Base-by-base conservation (phyloP, 2,329 filamentous ascomycete species). In the Neonectria neomacrospora region DNA sequence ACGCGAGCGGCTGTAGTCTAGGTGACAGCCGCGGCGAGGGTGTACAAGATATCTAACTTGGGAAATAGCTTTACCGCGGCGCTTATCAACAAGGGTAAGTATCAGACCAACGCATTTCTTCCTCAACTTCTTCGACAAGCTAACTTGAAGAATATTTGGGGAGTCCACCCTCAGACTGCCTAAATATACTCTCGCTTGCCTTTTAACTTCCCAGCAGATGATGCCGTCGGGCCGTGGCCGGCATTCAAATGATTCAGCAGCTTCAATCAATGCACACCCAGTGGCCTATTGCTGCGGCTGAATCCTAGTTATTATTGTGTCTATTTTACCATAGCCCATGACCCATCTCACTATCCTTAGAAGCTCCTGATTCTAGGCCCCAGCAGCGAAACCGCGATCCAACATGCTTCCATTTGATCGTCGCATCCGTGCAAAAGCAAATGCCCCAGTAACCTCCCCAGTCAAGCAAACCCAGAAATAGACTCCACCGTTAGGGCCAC, bases 1-100 rank as follows among this genome's bases (percentile, higher is more conserved):
- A 87, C 79, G 59, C 88, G 82, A 34, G 32, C 32, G 32, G 32
- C 12, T 34, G 32, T 34, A 6, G 32, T 26, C 23, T 26, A 6
- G 23, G 32, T 34, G 32, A 14, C 10, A 3, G 30, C 30, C 30
- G 5, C 30, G 11, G 30, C 32, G 32, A 34, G 32, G 32, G 32
- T 14, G 32, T 34, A 26, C 23, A 26, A 6, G 23, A 26, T 26
- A 26, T 6, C 23, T 26, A 26, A 3, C 23, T 26, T 26, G 23
- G 23, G 6, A 6, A 26, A 26, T 6, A 3, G 23, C 11, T 34
- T 34, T 34, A 34, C 32, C 32, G 5, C 32, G 14, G 32, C 32
- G 12, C 32, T 34, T 34, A 12, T 34, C 32, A 34, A 5, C 12
- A 34, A 34, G n/a, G n/a, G 32, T 34, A 34, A 11, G 4, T 3